A percentile compares a stretch with the other conserved stretches of the same genome.
Conservation (phyloP, 73 alveolate genomes). For the Blepharisma japonicum region DNA sequence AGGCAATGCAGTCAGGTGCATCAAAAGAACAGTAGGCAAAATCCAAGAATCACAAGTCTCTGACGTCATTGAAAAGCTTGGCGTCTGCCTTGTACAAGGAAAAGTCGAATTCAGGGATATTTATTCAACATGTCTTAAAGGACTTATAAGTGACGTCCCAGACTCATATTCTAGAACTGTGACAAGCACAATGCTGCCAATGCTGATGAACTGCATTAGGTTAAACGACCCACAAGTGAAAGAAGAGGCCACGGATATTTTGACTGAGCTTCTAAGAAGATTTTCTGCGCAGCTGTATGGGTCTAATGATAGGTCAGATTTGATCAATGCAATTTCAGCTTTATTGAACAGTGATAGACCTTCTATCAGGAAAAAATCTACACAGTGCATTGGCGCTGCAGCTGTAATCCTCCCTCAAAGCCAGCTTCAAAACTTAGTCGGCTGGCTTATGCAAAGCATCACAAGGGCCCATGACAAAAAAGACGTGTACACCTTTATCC, state of each 20-base stretch:
- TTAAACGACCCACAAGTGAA: slow-evolving; percentile 34
- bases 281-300: slow-evolving; percentile 44
- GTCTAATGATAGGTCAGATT: slow-evolving; percentile 45
- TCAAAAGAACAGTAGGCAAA: slow-evolving; percentile 55
- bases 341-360: slow-evolving; percentile 32
- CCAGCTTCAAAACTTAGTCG: slow-evolving; percentile 42
- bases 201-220: slow-evolving; percentile 39
- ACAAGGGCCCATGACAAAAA: slow-evolving; percentile 38
- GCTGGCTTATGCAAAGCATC: slow-evolving; percentile 35
- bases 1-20: slow-evolving; percentile 74
- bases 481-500: slow-evolving; percentile 43
- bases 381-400: slow-evolving; percentile 60
- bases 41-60: slow-evolving; percentile 63
- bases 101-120: slow-evolving; percentile 71
- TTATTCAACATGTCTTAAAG: slow-evolving; percentile 67
- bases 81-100: slow-evolving; percentile 55
- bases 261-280: slow-evolving; percentile 57
- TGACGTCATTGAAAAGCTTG: slow-evolving; percentile 56
- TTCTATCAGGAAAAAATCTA: slow-evolving; percentile 54
- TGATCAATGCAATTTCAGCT: slow-evolving; percentile 42
- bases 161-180: slow-evolving; percentile 56
- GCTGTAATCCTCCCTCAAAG: slow-evolving; percentile 52
- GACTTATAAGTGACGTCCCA: slow-evolving; percentile 58
- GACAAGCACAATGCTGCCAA: slow-evolving; percentile 44
- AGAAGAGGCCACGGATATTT: slow-evolving; percentile 62